These are phyloP conservation scores for Westerdykella sp. DNA, from an alignment of 2,329 filamentous ascomycete genomes.

Conservation along the genomic window DNA sequence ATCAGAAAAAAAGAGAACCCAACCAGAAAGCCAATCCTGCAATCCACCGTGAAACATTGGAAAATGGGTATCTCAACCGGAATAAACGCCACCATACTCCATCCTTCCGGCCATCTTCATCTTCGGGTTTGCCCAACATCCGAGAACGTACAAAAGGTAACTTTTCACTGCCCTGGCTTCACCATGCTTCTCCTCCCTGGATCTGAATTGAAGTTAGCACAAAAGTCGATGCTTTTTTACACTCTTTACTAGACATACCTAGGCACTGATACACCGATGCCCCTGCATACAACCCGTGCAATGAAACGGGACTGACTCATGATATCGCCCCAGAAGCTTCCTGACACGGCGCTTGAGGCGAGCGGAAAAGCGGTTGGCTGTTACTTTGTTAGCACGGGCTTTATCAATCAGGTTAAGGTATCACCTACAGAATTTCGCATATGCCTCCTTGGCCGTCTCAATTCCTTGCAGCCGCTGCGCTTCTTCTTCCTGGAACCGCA, in stretches of 20 bases:
- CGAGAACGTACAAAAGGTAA: too few species aligned
- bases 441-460: neutral
- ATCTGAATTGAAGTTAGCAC: too few species aligned
- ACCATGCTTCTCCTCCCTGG: too few species aligned
- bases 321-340: neutral
- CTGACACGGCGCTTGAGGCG: neutral
- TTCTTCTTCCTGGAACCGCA: slow-evolving; percentile 8
- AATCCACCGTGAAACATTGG: too few species aligned
- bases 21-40: too few species aligned
- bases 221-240: too few species aligned
- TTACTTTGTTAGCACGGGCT: neutral
- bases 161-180: too few species aligned
- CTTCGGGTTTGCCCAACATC: too few species aligned
- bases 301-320: neutral
- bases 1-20: too few species aligned
- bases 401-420: neutral
- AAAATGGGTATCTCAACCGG: too few species aligned
- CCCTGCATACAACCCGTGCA: neutral
- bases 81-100: too few species aligned
- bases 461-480: slow-evolving; percentile 4
- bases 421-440: neutral
- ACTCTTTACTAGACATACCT: neutral
- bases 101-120: too few species aligned
- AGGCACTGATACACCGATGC: neutral
- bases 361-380: neutral